phyloP scores from a whole-genome alignment of 2,329 filamentous ascomycete species.

The Juglanconis sp. region DNA sequence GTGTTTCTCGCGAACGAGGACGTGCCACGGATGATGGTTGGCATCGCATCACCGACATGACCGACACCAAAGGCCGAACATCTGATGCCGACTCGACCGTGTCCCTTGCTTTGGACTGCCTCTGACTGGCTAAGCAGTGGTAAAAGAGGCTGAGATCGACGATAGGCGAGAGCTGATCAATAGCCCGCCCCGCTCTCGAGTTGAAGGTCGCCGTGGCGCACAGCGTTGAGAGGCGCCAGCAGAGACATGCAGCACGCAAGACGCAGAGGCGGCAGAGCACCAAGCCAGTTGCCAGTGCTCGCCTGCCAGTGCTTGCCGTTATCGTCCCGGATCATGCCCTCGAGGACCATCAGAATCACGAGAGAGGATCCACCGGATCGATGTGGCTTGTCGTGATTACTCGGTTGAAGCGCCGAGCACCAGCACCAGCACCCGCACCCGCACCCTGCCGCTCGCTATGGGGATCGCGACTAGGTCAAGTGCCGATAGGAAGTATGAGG shows the following conservation, averaged over 20 bases:
- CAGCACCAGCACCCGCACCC: too few species aligned
- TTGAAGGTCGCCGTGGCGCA: neutral
- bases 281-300: neutral
- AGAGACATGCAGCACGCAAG: slow-evolving; percentile 16
- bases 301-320: neutral
- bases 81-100: neutral
- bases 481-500: too few species aligned
- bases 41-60: neutral
- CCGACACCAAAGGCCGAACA: neutral
- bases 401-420: neutral
- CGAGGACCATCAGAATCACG: neutral
- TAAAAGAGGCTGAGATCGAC: slow-evolving; percentile 1
- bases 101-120: slow-evolving; percentile 1
- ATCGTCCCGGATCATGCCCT: neutral
- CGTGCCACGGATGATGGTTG: neutral
- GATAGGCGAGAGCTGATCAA: slow-evolving; percentile 1
- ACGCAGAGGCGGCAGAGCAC: neutral
- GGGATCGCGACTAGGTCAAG: too few species aligned
- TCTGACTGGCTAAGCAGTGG: neutral
- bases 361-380: neutral
- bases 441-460: too few species aligned
- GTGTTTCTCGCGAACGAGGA: neutral
- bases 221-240: slow-evolving; percentile 10
- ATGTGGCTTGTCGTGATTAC: neutral
- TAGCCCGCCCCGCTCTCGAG: neutral